A percentile compares a stretch with the other conserved stretches of the same genome.
Evolutionary conservation across 1,284 basidiomycete species (phyloP).

Genomic region (Moesziomyces antarcticus): DNA sequence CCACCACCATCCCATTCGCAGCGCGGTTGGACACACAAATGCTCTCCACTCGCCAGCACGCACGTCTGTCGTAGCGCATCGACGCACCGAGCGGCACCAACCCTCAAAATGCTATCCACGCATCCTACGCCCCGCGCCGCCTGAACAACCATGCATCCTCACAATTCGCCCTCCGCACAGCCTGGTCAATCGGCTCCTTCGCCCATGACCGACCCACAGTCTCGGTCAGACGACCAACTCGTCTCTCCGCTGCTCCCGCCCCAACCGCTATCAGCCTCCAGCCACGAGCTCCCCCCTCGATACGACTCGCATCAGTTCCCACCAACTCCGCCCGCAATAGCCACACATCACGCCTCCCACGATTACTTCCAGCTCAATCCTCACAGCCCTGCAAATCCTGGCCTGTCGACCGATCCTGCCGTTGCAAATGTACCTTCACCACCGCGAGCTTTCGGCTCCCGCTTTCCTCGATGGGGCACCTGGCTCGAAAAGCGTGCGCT

Average conservation of each 20-base stretch:
- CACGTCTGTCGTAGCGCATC: not conserved
- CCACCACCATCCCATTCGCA: too few species aligned
- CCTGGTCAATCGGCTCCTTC: not conserved
- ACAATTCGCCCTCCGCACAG: not conserved
- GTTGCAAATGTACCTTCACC: conserved; percentile 1
- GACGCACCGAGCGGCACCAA: too few species aligned
- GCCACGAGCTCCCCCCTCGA: conserved; percentile 23
- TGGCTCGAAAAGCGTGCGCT: conserved; percentile 53
- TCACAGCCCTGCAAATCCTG: not conserved
- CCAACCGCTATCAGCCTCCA: conserved; percentile 1
- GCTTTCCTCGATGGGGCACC: conserved; percentile 48
- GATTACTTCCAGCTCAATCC: conserved; percentile 18
- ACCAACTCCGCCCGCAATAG: conserved; percentile 41
- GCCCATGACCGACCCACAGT: too few species aligned
- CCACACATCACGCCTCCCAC: not conserved
- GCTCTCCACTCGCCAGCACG: not conserved
- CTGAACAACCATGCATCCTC: too few species aligned
- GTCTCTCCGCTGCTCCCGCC: not conserved
- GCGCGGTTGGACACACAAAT: not conserved
- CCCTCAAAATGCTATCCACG: too few species aligned
- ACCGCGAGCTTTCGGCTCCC: conserved; percentile 20
- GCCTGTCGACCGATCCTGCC: not conserved
- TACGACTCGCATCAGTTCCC: conserved; percentile 45
- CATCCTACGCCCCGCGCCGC: too few species aligned
- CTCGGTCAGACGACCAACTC: not conserved